These are phyloP conservation scores for Diplodia seriata DNA, from an alignment of 2,329 filamentous ascomycete genomes.

Conservation along the genomic window DNA sequence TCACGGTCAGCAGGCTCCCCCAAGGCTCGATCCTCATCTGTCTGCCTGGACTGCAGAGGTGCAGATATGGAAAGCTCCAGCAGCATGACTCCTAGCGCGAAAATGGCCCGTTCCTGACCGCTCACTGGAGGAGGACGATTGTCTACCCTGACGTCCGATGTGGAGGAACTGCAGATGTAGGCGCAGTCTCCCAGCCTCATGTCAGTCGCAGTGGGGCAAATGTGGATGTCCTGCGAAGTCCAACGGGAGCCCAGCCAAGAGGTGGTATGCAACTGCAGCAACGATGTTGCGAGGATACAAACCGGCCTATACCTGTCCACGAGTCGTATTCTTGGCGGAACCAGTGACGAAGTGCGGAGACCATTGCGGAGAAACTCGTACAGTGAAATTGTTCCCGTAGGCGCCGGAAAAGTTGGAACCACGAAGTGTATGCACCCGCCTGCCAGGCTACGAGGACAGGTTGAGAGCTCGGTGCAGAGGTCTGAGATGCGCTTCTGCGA, in stretches of 20 bases:
- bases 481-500: not conserved
- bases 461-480: not conserved
- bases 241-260: not conserved
- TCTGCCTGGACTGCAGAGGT: constrained; percentile 5
- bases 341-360: constrained; percentile 5
- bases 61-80: constrained; percentile 10
- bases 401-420: not conserved
- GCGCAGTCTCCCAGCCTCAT: constrained; percentile 12
- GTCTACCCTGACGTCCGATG: not conserved
- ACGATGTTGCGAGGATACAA: constrained; percentile 1
- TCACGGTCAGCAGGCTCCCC: not conserved
- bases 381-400: constrained; percentile 5
- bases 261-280: not conserved
- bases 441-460: not conserved
- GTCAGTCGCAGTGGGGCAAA: not conserved
- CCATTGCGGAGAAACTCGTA: constrained; percentile 12
- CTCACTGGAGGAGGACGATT: not conserved
- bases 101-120: constrained; percentile 18
- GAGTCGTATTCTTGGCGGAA: constrained; percentile 13
- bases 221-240: constrained; percentile 11
- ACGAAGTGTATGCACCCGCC: not conserved
- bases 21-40: not conserved
- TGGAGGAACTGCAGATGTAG: constrained; percentile 15
- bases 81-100: constrained; percentile 8
- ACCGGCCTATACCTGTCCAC: not conserved